These are phyloP conservation scores for Boletus pseudo-olivaceus DNA, from an alignment of 768 basidiomycete genomes.

Conservation along the genomic window DNA sequence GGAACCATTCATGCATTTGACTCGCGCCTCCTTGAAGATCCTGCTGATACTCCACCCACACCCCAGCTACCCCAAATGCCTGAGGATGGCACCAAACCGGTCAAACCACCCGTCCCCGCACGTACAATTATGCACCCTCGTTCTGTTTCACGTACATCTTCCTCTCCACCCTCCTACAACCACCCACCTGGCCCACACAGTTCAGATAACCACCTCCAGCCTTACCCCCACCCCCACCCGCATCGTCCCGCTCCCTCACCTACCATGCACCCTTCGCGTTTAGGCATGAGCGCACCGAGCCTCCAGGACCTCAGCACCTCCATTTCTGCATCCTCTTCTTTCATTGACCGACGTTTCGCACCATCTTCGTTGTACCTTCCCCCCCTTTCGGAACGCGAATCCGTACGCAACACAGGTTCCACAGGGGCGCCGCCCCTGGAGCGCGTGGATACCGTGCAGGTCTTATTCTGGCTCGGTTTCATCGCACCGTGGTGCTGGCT, in stretches of 20 bases:
- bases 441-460: conserved; percentile 39
- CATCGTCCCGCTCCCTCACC: conserved; percentile 13
- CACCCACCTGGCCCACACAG: conserved; percentile 15
- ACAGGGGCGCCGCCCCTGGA: conserved; percentile 12
- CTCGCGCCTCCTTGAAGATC: conserved; percentile 14
- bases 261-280: conserved; percentile 3
- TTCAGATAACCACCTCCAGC: conserved; percentile 17
- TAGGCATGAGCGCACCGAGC: conserved; percentile 22
- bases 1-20: conserved; percentile 24
- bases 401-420: conserved; percentile 18
- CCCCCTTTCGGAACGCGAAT: conserved; percentile 32
- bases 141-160: conserved; percentile 17
- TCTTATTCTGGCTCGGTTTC: conserved; percentile 77
- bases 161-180: conserved; percentile 26
- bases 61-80: neutral
- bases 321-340: conserved; percentile 45
- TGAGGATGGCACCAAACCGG: neutral
- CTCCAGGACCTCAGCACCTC: conserved; percentile 25
- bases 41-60: conserved; percentile 3
- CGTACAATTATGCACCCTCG: conserved; percentile 11
- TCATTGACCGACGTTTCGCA: conserved; percentile 51
- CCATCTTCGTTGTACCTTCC: conserved; percentile 38
- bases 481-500: conserved; percentile 73
- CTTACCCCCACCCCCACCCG: conserved; percentile 13
- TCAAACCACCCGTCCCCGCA: conserved; percentile 23